These are phyloP conservation scores for Populus ilicifolia DNA, from an alignment of 345 rosid species.

Conservation along the genomic window DNA sequence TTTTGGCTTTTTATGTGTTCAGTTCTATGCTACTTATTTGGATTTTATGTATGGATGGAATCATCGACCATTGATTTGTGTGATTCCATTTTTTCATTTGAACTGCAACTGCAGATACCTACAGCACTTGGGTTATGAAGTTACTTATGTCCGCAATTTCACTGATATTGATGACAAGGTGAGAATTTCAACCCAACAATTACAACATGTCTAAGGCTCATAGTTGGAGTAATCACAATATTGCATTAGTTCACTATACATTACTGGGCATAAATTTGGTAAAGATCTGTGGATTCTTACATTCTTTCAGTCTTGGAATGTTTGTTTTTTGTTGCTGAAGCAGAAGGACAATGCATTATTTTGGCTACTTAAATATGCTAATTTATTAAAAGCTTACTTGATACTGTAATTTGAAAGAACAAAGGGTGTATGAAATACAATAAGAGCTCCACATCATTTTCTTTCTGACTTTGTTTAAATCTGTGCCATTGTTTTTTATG, in stretches of 20 bases:
- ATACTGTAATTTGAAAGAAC: background rate
- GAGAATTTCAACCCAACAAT: background rate
- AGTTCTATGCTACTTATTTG: background rate
- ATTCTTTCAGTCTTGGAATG: background rate
- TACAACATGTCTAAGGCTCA: background rate
- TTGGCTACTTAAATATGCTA: background rate
- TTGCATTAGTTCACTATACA: background rate
- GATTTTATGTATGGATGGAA: background rate
- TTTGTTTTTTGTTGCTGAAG: background rate
- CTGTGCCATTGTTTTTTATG: background rate
- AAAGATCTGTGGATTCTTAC: background rate
- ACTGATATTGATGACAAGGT: constrained; percentile 97
- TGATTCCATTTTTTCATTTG: background rate
- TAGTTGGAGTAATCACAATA: background rate
- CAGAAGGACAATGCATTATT: background rate
- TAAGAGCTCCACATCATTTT: background rate
- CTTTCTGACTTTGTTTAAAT: background rate
- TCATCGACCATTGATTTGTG: background rate
- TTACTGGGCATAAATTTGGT: background rate
- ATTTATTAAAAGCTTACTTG: background rate
- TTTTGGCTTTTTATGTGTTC: background rate
- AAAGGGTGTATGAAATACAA: background rate
- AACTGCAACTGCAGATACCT: constrained; percentile 58
- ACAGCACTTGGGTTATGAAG: constrained; percentile 60
- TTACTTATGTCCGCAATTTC: constrained; percentile 72